Evolutionary conservation across 1,284 basidiomycete genomes (phyloP).

Genomic region (Fomitopsis palustris): DNA sequence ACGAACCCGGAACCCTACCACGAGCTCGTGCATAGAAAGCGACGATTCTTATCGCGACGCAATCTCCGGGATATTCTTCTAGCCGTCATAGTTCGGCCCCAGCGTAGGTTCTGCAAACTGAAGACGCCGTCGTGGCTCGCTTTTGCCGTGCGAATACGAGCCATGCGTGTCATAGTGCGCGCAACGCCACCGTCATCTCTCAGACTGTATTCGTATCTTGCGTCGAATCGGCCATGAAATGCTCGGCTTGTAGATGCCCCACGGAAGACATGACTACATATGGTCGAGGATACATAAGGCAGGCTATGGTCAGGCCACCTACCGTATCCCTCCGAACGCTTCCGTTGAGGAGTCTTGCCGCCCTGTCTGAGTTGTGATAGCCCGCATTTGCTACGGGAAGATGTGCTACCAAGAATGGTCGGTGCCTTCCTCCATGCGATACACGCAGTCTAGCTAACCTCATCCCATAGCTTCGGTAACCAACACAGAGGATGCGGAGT

Average conservation of each 20-base stretch:
- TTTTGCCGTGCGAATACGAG: not conserved
- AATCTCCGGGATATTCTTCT: constrained; percentile 5
- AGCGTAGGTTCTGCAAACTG: not conserved
- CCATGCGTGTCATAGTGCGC: not conserved
- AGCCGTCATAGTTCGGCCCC: not conserved
- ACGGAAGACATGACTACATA: not conserved
- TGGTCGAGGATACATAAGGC: not conserved
- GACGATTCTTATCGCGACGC: constrained; percentile 8
- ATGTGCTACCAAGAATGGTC: constrained; percentile 46
- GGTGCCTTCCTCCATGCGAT: constrained; percentile 12
- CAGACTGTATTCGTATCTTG: not conserved
- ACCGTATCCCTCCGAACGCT: not conserved
- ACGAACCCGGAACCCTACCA: not conserved
- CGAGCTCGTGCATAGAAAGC: not conserved
- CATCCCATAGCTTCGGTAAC: constrained; percentile 49
- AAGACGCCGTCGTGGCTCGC: not conserved
- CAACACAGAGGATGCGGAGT: constrained; percentile 64
- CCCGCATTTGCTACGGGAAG: not conserved
- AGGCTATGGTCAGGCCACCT: not conserved
- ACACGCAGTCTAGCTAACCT: not conserved
- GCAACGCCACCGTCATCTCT: constrained; percentile 1
- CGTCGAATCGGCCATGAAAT: not conserved
- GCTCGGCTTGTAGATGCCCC: not conserved
- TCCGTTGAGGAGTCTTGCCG: not conserved
- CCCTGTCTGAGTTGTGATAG: not conserved